Evolutionary conservation across 495 filamentous ascomycete species (phyloP).

Genomic region (Hyaloscypha variabilis): DNA sequence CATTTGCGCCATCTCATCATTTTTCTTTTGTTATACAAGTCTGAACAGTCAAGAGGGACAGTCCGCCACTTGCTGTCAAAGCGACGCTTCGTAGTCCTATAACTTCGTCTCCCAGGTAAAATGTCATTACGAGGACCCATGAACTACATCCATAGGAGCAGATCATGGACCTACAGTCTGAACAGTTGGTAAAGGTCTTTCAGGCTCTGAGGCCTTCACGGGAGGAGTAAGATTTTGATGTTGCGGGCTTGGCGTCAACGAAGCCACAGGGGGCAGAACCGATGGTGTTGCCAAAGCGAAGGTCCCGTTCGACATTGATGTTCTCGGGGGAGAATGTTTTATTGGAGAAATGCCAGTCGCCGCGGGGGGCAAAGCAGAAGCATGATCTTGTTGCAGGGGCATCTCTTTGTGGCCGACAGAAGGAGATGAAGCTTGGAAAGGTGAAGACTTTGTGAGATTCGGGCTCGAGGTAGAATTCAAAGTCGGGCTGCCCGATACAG

Average conservation of each 20-base stretch:
- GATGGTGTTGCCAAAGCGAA: slow-evolving; percentile 36
- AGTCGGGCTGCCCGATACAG: slow-evolving; percentile 20
- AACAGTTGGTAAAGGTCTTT: slow-evolving; percentile 14
- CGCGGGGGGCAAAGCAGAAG: slow-evolving; percentile 50
- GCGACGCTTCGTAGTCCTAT: too few relatives aligned
- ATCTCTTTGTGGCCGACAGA: background rate
- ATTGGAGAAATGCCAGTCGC: slow-evolving; percentile 73
- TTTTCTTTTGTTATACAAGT: background rate
- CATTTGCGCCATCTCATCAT: background rate
- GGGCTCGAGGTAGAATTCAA: slow-evolving; percentile 10
- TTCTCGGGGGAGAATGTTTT: slow-evolving; percentile 62
- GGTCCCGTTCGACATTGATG: slow-evolving; percentile 28
- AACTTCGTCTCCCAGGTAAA: too few relatives aligned
- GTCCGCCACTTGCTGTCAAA: background rate
- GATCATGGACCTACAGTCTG: slow-evolving; percentile 18
- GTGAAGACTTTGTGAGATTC: slow-evolving; percentile 13
- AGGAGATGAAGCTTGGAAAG: background rate
- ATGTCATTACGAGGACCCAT: too few relatives aligned
- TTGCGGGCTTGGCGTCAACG: slow-evolving; percentile 54
- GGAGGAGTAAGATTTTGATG: slow-evolving; percentile 51
- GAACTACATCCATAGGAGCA: background rate
- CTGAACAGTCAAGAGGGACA: background rate
- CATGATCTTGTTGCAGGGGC: slow-evolving; percentile 11
- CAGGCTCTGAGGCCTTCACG: slow-evolving; percentile 47
- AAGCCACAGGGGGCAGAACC: slow-evolving; percentile 53